Evolutionary conservation across 495 filamentous ascomycete genomes (phyloP), one percentile per base, ranked within the genome.

Genomic region (Daldinia decipiens): DNA sequence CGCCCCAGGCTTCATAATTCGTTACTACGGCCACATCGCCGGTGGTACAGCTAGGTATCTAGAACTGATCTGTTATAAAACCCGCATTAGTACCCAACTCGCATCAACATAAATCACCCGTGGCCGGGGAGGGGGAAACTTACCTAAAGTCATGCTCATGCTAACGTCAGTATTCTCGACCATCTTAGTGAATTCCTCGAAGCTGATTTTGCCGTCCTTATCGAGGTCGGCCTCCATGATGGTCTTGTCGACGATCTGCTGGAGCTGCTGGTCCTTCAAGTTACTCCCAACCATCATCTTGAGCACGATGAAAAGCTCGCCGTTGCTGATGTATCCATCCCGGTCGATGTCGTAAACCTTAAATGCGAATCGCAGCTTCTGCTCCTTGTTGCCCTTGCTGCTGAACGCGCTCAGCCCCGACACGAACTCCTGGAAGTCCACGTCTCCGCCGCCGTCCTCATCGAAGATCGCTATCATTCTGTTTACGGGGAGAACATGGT

Each of bases 271-370:
- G 78, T 99, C 96, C 87, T 99, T 99, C 76, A 99, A 82, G 82
- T 99, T 99, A 83, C 93, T 98, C 51, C 95, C 95, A 68, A 99
- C 95, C 95, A 99, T 99, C 95, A 99, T 99, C 89, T 99, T 99
- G 70, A 99, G 85, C 75, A 99, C 95, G 77, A 99, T 98, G 79
- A 98, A 99, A 47, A 99, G 85, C 84, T 99, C 95, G 67, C 95
- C 95, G 81, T 99, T 99, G 82, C 92, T 95, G 74, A 99, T 99
- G 81, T 92, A 99, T 5, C 96, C 95, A 82, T 99, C 95, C 31
- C 95, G 91, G 83, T 99, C 95, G 72, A 99, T 98, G 79, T 99
- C 95, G 84, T 99, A 99, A 53, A 99, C 95, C 81, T 97, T 96
- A 88, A 99, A 99, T 50, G 95, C 95, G 78, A 99, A 99, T 29